These are phyloP conservation scores for Claviceps monticola DNA, from an alignment of 2,329 filamentous ascomycete genomes.

Conservation along the genomic window DNA sequence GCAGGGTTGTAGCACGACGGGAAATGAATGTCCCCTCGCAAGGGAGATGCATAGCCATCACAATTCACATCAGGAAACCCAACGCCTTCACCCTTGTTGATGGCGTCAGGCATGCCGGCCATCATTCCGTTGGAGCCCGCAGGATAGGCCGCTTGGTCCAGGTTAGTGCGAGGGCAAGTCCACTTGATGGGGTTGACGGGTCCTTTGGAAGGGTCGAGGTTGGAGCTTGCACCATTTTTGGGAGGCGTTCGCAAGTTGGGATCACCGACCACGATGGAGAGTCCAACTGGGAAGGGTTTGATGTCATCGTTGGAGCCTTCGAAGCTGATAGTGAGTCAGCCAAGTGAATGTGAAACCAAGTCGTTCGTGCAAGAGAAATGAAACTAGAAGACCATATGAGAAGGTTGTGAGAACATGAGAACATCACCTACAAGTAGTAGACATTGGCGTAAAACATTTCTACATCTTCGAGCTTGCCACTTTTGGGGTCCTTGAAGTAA, in stretches of 20 bases:
- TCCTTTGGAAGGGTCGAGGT: conserved; percentile 38
- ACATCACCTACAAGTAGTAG: conserved; percentile 52
- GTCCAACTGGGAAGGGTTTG: conserved; percentile 53
- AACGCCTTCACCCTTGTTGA: conserved; percentile 40
- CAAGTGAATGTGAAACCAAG: not conserved
- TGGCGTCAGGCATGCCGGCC: conserved; percentile 40
- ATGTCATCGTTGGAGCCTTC: conserved; percentile 51
- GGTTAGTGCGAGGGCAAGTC: conserved; percentile 45
- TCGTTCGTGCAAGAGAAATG: no score
- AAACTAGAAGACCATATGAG: no score
- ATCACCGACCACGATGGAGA: conserved; percentile 60
- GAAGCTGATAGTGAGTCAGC: conserved; percentile 26
- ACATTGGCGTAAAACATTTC: conserved; percentile 58
- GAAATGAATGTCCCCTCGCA: conserved; percentile 56
- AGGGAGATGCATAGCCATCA: conserved; percentile 45
- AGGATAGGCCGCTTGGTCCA: conserved; percentile 38
- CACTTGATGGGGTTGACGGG: conserved; percentile 41
- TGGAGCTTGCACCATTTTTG: conserved; percentile 31
- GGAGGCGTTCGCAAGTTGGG: conserved; percentile 43
- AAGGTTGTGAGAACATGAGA: not conserved
- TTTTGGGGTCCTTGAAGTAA: conserved; percentile 51
- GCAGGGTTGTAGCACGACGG: conserved; percentile 60
- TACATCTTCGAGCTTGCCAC: conserved; percentile 51
- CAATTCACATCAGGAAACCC: conserved; percentile 62
- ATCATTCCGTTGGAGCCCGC: conserved; percentile 37